phyloP scores from a whole-genome alignment of 2,329 filamentous ascomycete species.

The Aspergillus hortae region DNA sequence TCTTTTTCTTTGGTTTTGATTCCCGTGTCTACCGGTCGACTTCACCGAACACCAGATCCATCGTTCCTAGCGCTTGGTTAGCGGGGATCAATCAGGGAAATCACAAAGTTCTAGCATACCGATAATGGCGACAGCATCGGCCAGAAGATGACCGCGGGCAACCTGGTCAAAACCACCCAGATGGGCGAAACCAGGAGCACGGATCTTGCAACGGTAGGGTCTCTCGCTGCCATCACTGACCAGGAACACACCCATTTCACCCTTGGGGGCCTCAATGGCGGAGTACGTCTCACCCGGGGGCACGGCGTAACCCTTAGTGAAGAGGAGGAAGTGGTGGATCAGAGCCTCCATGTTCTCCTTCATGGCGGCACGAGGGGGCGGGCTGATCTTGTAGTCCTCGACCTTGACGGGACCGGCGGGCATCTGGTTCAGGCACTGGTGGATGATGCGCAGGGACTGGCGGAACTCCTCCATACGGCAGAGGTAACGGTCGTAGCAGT shows the following conservation, averaged over 20 bases:
- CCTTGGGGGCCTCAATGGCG: slow-evolving; percentile 98
- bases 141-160: slow-evolving; percentile 84
- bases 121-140: slow-evolving; percentile 95
- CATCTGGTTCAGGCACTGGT: slow-evolving; percentile 99
- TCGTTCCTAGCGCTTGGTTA: slow-evolving; percentile 50
- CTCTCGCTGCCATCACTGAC: slow-evolving; percentile 95
- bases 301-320: slow-evolving; percentile 96
- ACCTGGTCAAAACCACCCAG: slow-evolving; percentile 92
- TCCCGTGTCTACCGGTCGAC: slow-evolving; percentile 48
- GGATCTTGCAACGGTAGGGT: slow-evolving; percentile 96
- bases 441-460: slow-evolving; percentile 95
- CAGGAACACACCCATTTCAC: slow-evolving; percentile 97
- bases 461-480: slow-evolving; percentile 99
- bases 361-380: slow-evolving; percentile 94
- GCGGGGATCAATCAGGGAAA: background rate
- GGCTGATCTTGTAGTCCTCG: slow-evolving; percentile 98
- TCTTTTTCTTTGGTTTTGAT: slow-evolving; percentile 7
- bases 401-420: slow-evolving; percentile 88
- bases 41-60: slow-evolving; percentile 85
- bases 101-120: slow-evolving; percentile 41
- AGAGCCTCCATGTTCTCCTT: slow-evolving; percentile 99
- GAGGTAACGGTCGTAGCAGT: slow-evolving; percentile 98
- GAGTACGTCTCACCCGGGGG: slow-evolving; percentile 98
- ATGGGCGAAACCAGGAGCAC: slow-evolving; percentile 95
- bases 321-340: slow-evolving; percentile 98